Conservation (phyloP, 2,329 filamentous ascomycete genomes). For the Aspergillus caelatus region DNA sequence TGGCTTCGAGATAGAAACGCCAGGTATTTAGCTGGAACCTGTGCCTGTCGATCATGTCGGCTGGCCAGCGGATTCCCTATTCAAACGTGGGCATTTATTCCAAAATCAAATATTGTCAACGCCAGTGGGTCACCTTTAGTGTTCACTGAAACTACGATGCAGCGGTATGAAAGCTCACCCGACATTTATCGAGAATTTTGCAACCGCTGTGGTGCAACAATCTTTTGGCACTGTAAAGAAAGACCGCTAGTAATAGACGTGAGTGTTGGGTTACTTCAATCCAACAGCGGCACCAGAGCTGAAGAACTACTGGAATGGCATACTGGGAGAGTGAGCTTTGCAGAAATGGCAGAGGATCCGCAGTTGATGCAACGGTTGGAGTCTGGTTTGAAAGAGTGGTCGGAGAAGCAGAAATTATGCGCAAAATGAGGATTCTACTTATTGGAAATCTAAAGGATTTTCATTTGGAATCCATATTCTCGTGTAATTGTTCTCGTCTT, state of each 20-base stretch:
- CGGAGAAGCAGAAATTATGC: neutral
- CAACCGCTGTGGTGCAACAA: constrained; percentile 62
- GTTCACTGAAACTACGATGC: constrained; percentile 50
- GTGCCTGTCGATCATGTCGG: constrained; percentile 65
- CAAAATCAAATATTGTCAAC: constrained; percentile 59
- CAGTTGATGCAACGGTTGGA: constrained; percentile 32
- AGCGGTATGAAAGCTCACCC: constrained; percentile 56
- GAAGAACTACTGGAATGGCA: constrained; percentile 67
- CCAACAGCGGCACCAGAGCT: constrained; percentile 56
- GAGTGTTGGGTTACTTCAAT: constrained; percentile 61
- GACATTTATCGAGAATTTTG: constrained; percentile 66
- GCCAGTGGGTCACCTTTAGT: constrained; percentile 35
- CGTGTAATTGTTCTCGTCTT: too few relatives aligned
- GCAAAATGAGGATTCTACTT: neutral
- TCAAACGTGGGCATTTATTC: constrained; percentile 68
- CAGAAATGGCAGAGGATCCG: constrained; percentile 53
- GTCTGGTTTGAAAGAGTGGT: constrained; percentile 22
- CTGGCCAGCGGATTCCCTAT: constrained; percentile 64
- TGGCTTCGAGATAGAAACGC: constrained; percentile 55
- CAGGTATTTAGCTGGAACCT: constrained; percentile 63
- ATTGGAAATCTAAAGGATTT: too few relatives aligned
- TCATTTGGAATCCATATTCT: too few relatives aligned
- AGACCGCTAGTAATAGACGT: constrained; percentile 64
- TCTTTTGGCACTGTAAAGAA: constrained; percentile 63
- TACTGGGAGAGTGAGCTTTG: constrained; percentile 60